Evolutionary conservation across 345 rosid genomes (phyloP), one percentile per base, ranked within the genome.

Genomic region (Citrus hindsii): DNA sequence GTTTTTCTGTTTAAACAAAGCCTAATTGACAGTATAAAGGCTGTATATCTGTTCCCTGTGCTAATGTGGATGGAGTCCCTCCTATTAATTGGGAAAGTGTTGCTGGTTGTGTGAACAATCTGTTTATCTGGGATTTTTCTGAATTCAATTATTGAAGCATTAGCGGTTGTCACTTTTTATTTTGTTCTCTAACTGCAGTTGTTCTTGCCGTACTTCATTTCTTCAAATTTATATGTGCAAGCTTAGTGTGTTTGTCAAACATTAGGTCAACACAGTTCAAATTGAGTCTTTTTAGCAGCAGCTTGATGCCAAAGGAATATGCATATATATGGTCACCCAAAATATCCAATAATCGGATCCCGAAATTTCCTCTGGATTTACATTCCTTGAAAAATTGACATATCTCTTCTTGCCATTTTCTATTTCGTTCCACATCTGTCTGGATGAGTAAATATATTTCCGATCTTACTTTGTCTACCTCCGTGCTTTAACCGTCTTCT

Each of bases 1-100:
- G 70, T 38, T 77, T 83, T 85, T 69, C 24, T 28, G 53, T 66
- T 77, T 32, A 32, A 79, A 77, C 64, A 42, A 78, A 67, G 81
- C 79, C 19, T 12, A 60, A 59, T 64, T 76, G 68, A 76, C 55
- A 27, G 42, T 77, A 48, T 33, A 33, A 33, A 51, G 67, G 65
- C 76, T 59, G 69, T 79, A 38, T 64, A 48, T 38, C 28, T 63
- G 69, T 62, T 16, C 59, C n/a, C 35, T 16, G 60, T 42, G 74
- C 18, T 51, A 18, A 79, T 66, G 58, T 28, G 58, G 73, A 53
- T 67, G 6, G 51, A 25, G 27, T 4, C 68, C 48, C 69, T 56
- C 46, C 32, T 73, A 38, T 58, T 27, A 53, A 56, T 67, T 7
- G 73, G 64, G 35, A 10, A 14, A 42, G 42, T 19, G 33, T 27